Base-by-base conservation (phyloP, 225 moss, liverwort and hornwort genomes). In the Ulota crispa region DNA sequence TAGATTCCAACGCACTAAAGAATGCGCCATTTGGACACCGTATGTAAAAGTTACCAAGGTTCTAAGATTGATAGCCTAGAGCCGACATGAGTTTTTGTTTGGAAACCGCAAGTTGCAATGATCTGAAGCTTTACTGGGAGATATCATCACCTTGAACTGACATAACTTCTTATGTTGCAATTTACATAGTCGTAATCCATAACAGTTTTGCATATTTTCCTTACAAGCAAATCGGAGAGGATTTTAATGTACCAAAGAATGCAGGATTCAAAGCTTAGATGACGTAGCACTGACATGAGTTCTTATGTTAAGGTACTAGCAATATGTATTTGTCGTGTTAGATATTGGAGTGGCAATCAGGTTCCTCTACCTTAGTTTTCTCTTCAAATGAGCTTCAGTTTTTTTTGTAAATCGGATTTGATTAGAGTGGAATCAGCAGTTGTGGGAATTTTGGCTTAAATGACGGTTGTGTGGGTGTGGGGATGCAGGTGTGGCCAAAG, bases 401-500 rank as follows among this genome's bases (percentile, higher is more conserved):
- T 76, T 62, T 43, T 11, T 8, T 21, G 50, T 34, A 64, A 76
- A 76, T 15, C 10, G 50, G 32, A 8, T 63, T 1, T 23, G 34
- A 39, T 23, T 5, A 47, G 26, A 13, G 27, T 26, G 12, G 15
- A 62, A 62, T 62, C 62, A 62, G 62, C 7, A 62, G 15, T 16
- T 30, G 15, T 23, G 56, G 56, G 56, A 56, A n/a, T 56, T n/a
- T 3, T 56, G n/a, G n/a, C n/a, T 56, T 30, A 62, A 60, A 53
- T 36, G 73, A 73, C 27, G 43, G 55, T 78, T 81, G 78, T 54
- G 52, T 47, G 47, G 47, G 47, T 4, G 30, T 31, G 50, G 64
- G 47, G 30, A 54, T 50, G n/a, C 93, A 96, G 96, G 96, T 95
- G 96, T 89, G 93, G 95, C 45, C 81, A 87, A 37, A 93, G 88